A percentile compares a stretch with the other conserved stretches of the same genome.
Conservation (phyloP, 345 rosid species). For the Arabis alpina region DNA sequence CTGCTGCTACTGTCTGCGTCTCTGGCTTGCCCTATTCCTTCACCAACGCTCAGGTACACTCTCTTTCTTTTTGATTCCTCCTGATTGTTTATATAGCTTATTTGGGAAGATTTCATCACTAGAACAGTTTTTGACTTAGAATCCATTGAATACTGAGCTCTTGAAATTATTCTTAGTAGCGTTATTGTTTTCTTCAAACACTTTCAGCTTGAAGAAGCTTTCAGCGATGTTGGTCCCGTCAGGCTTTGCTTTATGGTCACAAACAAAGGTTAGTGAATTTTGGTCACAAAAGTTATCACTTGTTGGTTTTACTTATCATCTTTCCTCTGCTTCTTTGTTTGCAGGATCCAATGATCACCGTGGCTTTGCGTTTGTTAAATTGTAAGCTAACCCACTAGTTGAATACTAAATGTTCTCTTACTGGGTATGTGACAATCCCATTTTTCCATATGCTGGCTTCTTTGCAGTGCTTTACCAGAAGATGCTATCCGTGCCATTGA, state of each 20-base stretch:
- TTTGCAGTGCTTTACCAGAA: slow-evolving; percentile 76
- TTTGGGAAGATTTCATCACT: background rate
- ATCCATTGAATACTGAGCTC: background rate
- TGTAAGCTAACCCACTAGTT: slow-evolving; percentile 55
- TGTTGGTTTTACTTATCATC: background rate
- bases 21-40: slow-evolving; percentile 83
- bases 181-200: background rate
- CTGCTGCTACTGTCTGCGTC: slow-evolving; percentile 76
- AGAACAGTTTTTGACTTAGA: background rate
- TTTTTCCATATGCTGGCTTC: slow-evolving; percentile 3
- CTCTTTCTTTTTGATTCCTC: background rate
- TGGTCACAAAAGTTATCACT: background rate
- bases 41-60: slow-evolving; percentile 75
- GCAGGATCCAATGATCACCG: slow-evolving; percentile 85
- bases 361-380: slow-evolving; percentile 76
- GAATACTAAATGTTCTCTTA: slow-evolving; percentile 16
- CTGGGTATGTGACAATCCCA: background rate
- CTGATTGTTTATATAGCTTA: background rate
- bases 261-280: slow-evolving; percentile 59
- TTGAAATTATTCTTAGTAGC: background rate
- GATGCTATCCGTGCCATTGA: slow-evolving; percentile 86
- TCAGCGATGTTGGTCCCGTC: slow-evolving; percentile 92
- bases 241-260: slow-evolving; percentile 90
- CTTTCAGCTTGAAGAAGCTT: slow-evolving; percentile 81
- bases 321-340: slow-evolving; percentile 15